Evolutionary conservation across 23 red algal species (phyloP).

Genomic region (Gracilaria caudata): DNA sequence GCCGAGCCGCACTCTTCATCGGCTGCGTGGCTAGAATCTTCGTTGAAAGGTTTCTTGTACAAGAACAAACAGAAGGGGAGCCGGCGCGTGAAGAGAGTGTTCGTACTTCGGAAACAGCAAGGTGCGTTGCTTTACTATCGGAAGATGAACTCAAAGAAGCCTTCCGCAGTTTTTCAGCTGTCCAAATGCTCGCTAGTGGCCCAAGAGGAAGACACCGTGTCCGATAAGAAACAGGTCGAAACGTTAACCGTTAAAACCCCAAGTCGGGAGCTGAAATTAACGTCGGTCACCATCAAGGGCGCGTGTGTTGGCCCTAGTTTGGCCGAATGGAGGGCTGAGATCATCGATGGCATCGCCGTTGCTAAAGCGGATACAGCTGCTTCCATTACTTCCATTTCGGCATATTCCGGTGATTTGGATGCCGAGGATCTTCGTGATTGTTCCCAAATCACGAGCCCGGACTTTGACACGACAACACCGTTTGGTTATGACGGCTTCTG

Average conservation of each 20-base stretch:
- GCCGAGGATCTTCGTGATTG: no score
- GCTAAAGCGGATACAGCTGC: background rate
- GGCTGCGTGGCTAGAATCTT: background rate
- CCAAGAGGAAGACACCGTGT: background rate
- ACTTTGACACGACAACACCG: no score
- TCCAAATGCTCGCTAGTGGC: background rate
- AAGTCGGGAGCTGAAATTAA: background rate
- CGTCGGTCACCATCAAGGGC: background rate
- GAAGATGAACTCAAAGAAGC: background rate
- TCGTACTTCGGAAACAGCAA: background rate
- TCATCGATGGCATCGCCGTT: background rate
- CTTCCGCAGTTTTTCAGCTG: background rate
- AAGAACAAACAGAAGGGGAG: background rate
- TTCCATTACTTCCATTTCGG: no score
- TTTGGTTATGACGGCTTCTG: no score
- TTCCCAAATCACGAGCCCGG: no score
- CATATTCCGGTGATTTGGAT: no score
- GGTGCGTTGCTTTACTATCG: background rate
- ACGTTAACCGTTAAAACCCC: background rate
- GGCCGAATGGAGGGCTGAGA: background rate
- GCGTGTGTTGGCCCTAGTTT: background rate
- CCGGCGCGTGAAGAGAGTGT: background rate
- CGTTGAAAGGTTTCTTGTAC: background rate
- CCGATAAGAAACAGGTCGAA: background rate
- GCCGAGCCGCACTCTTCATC: background rate